These are phyloP conservation scores for Coemansia sp. DNA, from an alignment of 192 early-diverging fungal species.

Conservation along the genomic window DNA sequence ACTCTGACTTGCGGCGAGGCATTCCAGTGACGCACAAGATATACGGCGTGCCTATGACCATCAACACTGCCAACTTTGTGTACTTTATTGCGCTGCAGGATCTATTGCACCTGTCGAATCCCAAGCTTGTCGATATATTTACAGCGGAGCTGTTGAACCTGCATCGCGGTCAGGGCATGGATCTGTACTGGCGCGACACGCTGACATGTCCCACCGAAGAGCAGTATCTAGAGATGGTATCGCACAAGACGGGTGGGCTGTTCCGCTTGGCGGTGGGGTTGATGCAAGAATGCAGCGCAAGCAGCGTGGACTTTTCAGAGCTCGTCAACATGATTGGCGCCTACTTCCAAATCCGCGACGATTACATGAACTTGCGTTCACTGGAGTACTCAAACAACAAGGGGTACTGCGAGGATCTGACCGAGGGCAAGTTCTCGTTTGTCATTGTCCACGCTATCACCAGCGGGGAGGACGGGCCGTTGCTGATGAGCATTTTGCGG, in stretches of 20 bases:
- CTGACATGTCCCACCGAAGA: slow-evolving; percentile 86
- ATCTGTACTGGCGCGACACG: slow-evolving; percentile 92
- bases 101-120: slow-evolving; percentile 58
- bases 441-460: slow-evolving; percentile 85
- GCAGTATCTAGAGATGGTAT: slow-evolving; percentile 92
- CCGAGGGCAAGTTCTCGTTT: slow-evolving; percentile 98
- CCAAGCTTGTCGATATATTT: slow-evolving; percentile 75
- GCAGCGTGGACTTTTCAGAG: slow-evolving; percentile 60
- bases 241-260: slow-evolving; percentile 97
- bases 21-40: slow-evolving; percentile 93
- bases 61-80: slow-evolving; percentile 96
- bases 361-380: slow-evolving; percentile 92
- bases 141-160: slow-evolving; percentile 87
- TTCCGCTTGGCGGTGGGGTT: slow-evolving; percentile 88
- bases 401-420: slow-evolving; percentile 97
- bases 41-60: slow-evolving; percentile 86
- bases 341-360: slow-evolving; percentile 96
- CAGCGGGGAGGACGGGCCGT: slow-evolving; percentile 48
- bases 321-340: slow-evolving; percentile 87
- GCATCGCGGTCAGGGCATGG: slow-evolving; percentile 97
- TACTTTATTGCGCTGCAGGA: slow-evolving; percentile 91
- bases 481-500: slow-evolving; percentile 82
- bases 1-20: slow-evolving; percentile 82
- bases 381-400: slow-evolving; percentile 86
- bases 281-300: slow-evolving; percentile 75